Conservation (phyloP, 352 stramenopile genomes). For the Globisporangium parvum region DNA sequence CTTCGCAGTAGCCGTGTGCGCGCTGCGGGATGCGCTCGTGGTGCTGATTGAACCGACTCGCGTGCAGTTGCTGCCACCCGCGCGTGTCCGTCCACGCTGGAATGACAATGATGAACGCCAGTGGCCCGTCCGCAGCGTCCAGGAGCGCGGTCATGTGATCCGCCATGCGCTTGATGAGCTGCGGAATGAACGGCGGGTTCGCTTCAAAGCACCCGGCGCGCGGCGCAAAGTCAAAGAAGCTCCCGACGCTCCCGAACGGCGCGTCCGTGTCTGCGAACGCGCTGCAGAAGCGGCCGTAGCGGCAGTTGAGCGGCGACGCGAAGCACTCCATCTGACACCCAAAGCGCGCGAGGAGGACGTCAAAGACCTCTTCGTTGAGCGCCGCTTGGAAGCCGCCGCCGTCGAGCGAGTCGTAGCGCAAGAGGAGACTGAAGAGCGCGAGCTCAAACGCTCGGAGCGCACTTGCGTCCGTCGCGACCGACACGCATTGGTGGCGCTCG, state of each 20-base stretch:
- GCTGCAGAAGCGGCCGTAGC: slow-evolving; percentile 88
- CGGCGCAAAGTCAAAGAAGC: slow-evolving; percentile 92
- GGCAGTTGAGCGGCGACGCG: slow-evolving; percentile 92
- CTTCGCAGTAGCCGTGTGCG: slow-evolving; percentile 89
- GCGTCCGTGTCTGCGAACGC: slow-evolving; percentile 86
- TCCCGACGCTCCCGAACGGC: slow-evolving; percentile 88
- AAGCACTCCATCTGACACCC: slow-evolving; percentile 93
- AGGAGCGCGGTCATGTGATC: slow-evolving; percentile 84
- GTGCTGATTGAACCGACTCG: slow-evolving; percentile 68
- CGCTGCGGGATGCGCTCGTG: slow-evolving; percentile 77
- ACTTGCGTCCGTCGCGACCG: slow-evolving; percentile 10
- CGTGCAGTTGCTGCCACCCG: slow-evolving; percentile 75
- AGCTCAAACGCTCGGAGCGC: slow-evolving; percentile 52
- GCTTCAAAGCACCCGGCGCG: slow-evolving; percentile 87
- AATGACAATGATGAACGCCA: slow-evolving; percentile 92
- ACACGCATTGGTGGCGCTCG: slow-evolving; percentile 33
- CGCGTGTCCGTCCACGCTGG: slow-evolving; percentile 83
- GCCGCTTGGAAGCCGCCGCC: slow-evolving; percentile 90
- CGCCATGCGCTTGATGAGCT: slow-evolving; percentile 89
- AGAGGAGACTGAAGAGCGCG: slow-evolving; percentile 82
- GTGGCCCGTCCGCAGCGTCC: slow-evolving; percentile 41
- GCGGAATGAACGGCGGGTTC: slow-evolving; percentile 93
- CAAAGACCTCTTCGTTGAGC: slow-evolving; percentile 90
- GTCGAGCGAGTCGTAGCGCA: slow-evolving; percentile 92
- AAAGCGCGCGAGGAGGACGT: slow-evolving; percentile 87